A percentile compares a stretch with the other conserved stretches of the same genome.
Conservation (phyloP, 139 green algal species). For the Chlorella sorokiniana region DNA sequence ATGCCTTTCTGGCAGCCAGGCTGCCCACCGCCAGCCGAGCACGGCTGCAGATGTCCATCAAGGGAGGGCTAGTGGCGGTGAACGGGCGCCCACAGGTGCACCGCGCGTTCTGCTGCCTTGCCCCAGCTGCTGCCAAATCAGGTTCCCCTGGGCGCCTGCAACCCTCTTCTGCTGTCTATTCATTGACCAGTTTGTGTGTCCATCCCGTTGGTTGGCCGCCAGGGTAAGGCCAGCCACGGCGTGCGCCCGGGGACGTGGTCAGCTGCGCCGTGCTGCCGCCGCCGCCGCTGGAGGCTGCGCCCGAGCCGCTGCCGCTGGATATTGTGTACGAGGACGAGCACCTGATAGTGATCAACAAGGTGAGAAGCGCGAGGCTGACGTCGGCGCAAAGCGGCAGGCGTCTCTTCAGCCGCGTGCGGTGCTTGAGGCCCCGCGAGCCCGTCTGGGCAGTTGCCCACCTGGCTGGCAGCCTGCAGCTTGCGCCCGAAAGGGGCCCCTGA, state of each 20-base stretch:
- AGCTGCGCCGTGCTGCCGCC: constrained; percentile 51
- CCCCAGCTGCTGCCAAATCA: background rate
- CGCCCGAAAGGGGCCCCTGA: too few relatives aligned
- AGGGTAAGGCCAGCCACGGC: constrained; percentile 51
- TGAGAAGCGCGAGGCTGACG: background rate
- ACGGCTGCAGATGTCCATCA: constrained; percentile 69
- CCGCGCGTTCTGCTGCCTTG: background rate
- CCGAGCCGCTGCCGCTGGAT: constrained; percentile 83
- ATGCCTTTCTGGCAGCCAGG: constrained; percentile 58
- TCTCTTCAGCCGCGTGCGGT: too few relatives aligned
- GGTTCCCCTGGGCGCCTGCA: too few relatives aligned
- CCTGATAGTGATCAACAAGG: constrained; percentile 96
- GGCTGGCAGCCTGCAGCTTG: background rate
- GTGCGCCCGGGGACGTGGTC: constrained; percentile 75
- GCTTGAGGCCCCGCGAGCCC: too few relatives aligned
- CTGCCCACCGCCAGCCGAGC: constrained; percentile 63
- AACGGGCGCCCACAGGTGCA: constrained; percentile 54
- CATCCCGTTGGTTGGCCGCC: background rate
- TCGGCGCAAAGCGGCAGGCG: too few relatives aligned
- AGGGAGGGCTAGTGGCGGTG: constrained; percentile 62
- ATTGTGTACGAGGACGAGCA: constrained; percentile 93
- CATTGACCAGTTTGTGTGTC: too few relatives aligned
- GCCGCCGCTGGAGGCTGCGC: constrained; percentile 62
- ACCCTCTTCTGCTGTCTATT: too few relatives aligned
- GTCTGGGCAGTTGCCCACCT: background rate